Percentiles rank a stretch among this genome's conserved stretches.
phyloP scores from a whole-genome alignment of 2,329 filamentous ascomycete genomes.

The Colletotrichum chlorophyti region DNA sequence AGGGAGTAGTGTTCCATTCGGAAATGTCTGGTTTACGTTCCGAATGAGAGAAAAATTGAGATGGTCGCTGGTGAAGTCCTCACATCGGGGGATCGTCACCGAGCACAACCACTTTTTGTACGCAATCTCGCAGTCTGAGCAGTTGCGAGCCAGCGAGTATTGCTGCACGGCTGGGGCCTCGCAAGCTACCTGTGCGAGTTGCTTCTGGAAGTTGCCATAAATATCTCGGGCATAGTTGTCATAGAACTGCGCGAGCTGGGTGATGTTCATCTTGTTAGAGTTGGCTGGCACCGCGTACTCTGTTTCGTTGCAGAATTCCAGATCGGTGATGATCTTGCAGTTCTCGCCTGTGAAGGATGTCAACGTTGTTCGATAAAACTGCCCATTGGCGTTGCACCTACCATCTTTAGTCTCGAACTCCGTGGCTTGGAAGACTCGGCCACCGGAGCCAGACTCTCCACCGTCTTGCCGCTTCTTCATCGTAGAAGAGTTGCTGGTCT shows the following conservation, averaged over 20 bases:
- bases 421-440: conserved; percentile 74
- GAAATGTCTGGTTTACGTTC: conserved; percentile 74
- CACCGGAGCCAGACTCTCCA: conserved; percentile 68
- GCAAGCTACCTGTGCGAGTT: conserved; percentile 84
- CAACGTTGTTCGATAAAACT: not conserved
- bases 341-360: conserved; percentile 66
- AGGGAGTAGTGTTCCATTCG: conserved; percentile 68
- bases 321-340: conserved; percentile 84
- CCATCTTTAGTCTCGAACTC: conserved; percentile 81
- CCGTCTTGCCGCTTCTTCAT: conserved; percentile 44
- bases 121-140: conserved; percentile 75
- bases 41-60: conserved; percentile 58
- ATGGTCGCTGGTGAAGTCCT: conserved; percentile 72
- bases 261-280: conserved; percentile 62
- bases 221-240: conserved; percentile 74
- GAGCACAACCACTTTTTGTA: conserved; percentile 97
- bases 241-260: conserved; percentile 74
- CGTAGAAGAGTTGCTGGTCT: conserved; percentile 57
- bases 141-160: conserved; percentile 83
- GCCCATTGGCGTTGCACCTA: conserved; percentile 48
- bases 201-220: conserved; percentile 82
- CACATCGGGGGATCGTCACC: conserved; percentile 90
- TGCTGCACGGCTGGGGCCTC: conserved; percentile 74
- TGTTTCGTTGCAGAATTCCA: conserved; percentile 87
- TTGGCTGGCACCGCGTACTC: conserved; percentile 93